Evolutionary conservation across 1,139 yeast genomes (phyloP).

Genomic region (Williopsis jadinii): DNA sequence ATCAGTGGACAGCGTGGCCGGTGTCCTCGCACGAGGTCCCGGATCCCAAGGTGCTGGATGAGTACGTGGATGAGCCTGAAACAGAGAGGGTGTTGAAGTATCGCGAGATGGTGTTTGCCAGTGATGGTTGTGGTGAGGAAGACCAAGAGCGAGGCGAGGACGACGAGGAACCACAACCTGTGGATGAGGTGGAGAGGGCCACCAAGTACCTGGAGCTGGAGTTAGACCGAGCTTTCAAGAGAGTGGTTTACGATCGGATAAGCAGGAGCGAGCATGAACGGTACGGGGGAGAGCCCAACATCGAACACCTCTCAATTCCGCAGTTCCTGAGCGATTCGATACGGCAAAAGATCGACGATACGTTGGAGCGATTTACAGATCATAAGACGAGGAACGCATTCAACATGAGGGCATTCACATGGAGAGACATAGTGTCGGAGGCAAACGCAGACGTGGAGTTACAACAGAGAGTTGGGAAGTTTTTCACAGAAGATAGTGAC

Average conservation of each 20-base stretch:
- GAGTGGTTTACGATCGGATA: constrained; percentile 22
- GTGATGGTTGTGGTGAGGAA: too few relatives aligned
- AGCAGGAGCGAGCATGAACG: neutral
- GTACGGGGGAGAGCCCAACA: neutral
- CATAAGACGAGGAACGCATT: neutral
- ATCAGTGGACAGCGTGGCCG: constrained; percentile 33
- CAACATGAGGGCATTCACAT: neutral
- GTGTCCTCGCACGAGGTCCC: constrained; percentile 3
- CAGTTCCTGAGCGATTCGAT: neutral
- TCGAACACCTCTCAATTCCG: neutral
- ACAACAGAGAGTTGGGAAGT: too few relatives aligned
- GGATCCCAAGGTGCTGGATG: constrained; percentile 1
- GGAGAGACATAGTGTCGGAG: too few relatives aligned
- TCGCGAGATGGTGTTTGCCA: neutral
- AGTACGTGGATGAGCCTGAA: constrained; percentile 8
- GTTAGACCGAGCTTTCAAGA: constrained; percentile 33
- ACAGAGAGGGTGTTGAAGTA: constrained; percentile 1
- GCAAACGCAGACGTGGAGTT: too few relatives aligned
- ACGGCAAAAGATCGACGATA: neutral
- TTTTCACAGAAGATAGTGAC: too few relatives aligned
- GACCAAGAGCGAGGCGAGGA: neutral
- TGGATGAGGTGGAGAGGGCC: constrained; percentile 10
- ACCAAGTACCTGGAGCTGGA: constrained; percentile 32
- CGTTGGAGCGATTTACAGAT: neutral
- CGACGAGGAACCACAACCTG: constrained; percentile 4